Evolutionary conservation across 2,329 filamentous ascomycete species (phyloP), one percentile per base, ranked within the genome.

Genomic region (Aspergillus neotritici): DNA sequence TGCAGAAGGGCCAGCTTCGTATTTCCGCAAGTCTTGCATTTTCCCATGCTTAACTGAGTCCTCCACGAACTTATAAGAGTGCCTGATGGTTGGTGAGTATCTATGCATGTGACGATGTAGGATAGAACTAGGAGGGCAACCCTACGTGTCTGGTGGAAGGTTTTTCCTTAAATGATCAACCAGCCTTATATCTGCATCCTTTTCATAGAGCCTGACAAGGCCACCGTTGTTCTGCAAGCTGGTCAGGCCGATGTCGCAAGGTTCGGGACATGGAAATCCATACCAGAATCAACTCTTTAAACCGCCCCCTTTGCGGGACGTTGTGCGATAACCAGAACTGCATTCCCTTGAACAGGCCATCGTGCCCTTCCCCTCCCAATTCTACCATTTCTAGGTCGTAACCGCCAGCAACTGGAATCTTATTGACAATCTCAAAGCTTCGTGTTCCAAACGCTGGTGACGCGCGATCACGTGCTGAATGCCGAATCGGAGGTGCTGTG

Each of bases 21-120:
- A 68, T 11, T 66, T 50, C 40, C 74, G 67, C 2, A 74, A 64
- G 46, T 76, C 65, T 41, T 74, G 70, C 5, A 82, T 53, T 31
- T 58, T 56, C 7, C 73, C 73, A 11, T 71, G 62, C 13, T 64
- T 58, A 40, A 83, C 62, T 0, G 77, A 82, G 31, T 66, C 56
- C 33, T 80, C 75, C 37, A 84, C 70, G 57, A 75, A 83, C 44
- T 65, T 70, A 56, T 77, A 84, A 2, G 78, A 81, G 49, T 77
- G 70, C 4, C 72, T 74, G 34, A 10, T 11, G 17, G 36, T 17
- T 31, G 16, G 49, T 30, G 56, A 50, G 28, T 37, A 37, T 36
- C 11, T 40, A 14, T 34, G 21, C 29, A 38, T 21, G 37, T 8
- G 43, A 32, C 11, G 33, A 37, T 34, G 6, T 25, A 25, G 29